Conservation (phyloP, 495 filamentous ascomycete genomes). For the Thermochaetoides thermophila region DNA sequence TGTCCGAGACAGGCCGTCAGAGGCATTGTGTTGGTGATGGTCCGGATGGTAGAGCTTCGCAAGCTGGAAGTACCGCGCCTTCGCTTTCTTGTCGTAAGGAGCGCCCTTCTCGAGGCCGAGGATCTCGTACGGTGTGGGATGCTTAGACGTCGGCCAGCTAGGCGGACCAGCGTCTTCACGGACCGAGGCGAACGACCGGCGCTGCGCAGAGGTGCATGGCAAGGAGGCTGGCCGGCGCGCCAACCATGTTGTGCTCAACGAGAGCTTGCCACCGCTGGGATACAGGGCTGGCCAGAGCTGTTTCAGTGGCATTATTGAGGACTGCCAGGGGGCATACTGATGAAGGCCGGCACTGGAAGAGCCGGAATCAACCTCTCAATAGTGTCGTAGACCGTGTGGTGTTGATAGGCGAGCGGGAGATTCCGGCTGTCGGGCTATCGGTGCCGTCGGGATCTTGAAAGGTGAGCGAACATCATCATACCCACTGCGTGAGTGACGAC, state of each 20-base stretch:
- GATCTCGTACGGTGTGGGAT: constrained; percentile 87
- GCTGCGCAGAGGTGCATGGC: neutral
- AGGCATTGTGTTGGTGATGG: constrained; percentile 32
- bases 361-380: neutral
- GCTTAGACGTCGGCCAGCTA: constrained; percentile 25
- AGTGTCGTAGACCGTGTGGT: too few species aligned
- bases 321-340: constrained; percentile 16
- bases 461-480: too few species aligned
- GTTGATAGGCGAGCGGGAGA: too few species aligned
- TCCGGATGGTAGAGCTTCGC: constrained; percentile 96
- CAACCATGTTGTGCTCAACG: too few species aligned
- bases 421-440: too few species aligned
- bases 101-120: constrained; percentile 46
- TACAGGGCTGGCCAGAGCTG: constrained; percentile 18
- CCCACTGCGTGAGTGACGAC: too few species aligned
- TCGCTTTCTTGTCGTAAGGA: constrained; percentile 65
- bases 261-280: constrained; percentile 10
- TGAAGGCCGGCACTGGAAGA: constrained; percentile 4
- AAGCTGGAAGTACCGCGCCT: constrained; percentile 77
- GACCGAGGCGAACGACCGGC: constrained; percentile 12
- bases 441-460: too few species aligned
- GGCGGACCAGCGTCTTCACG: constrained; percentile 17
- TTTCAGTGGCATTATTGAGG: constrained; percentile 16
- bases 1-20: constrained; percentile 36
- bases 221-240: too few species aligned